Base-by-base conservation (phyloP, 163 green algal genomes). In the Trebouxia gelatinosa region DNA sequence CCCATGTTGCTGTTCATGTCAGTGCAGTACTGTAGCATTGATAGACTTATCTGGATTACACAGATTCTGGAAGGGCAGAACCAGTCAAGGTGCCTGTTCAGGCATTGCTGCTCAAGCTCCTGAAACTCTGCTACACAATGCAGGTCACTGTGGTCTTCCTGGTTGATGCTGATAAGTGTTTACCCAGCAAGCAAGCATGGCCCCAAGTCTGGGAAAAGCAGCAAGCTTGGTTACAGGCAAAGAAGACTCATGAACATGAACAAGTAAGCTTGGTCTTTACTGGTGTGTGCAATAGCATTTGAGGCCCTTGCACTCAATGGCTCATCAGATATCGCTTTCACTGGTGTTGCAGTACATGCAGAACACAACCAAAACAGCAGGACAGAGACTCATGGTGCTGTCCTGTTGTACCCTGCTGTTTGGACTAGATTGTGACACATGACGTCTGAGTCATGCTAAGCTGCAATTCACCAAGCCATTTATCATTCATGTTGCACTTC, bases 101-200 rank as follows among this genome's bases (percentile, higher is more conserved):
- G n/a, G n/a, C n/a, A n/a, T n/a, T n/a, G 64, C 35, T 51, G 26
- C 34, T 32, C 62, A 39, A 70, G 16, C 29, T 19, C 9, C 62
- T 48, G 31, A 29, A 70, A 6, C 13, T 16, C 9, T 29, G 16
- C 34, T 34, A 19, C 29, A 39, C 6, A 0, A 7, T 75, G 70
- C 75, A 92, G 81, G 77, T 91, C 34, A 87, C 87, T 31, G 84
- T 88, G 9, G 32, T 92, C 32, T 92, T 89, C 48, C 57, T 89
- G 50, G 77, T 79, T 1, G 84, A 90, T 62, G 80, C 76, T 21
- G 68, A 82, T 65, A 83, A 78, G 21, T 87, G 82, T 66, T 35
- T 90, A 43, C 70, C 84, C 16, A 67, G 34, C 34, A 51, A 58
- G 0, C 77, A 80, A 31, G 64, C 80, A 3, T 92, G 88, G 88